Evolutionary conservation across 345 rosid species (phyloP).

Genomic region (Physaria fendleri): DNA sequence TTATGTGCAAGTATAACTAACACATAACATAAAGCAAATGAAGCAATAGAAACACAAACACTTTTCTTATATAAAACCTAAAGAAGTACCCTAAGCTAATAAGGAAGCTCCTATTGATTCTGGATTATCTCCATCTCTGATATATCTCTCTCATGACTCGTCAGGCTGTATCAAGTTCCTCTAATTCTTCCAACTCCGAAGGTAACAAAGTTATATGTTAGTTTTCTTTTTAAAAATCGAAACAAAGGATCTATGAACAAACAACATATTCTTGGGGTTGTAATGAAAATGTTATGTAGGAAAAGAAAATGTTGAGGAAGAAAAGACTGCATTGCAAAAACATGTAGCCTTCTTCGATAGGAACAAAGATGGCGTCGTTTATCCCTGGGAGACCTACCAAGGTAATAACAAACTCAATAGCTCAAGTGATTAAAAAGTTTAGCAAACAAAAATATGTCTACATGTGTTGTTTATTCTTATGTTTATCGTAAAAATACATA

Average conservation of each 20-base stretch:
- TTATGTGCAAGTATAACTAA: not conserved
- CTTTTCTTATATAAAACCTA: not conserved
- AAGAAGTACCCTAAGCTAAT: not conserved
- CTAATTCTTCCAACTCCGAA: not conserved
- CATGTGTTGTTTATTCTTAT: conserved; percentile 1
- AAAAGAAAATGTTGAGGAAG: not conserved
- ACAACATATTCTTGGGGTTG: not conserved
- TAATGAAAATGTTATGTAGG: not conserved
- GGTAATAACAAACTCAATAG: conserved; percentile 3
- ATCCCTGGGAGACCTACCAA: conserved; percentile 32
- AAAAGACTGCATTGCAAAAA: conserved; percentile 18
- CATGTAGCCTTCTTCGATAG: conserved; percentile 32
- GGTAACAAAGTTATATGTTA: not conserved
- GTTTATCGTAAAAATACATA: not conserved
- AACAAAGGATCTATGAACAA: not conserved
- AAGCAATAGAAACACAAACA: not conserved
- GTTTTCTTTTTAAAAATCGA: not conserved
- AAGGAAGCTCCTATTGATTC: not conserved
- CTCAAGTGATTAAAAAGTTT: not conserved
- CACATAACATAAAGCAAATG: not conserved
- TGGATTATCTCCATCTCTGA: conserved; percentile 3
- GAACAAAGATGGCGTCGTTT: conserved; percentile 26
- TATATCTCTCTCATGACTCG: not conserved
- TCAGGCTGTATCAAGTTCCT: not conserved
- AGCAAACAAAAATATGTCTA: not conserved